A percentile compares a stretch with the other conserved stretches of the same genome.
phyloP scores from a whole-genome alignment of 768 basidiomycete species.

The Boletus sp. region DNA sequence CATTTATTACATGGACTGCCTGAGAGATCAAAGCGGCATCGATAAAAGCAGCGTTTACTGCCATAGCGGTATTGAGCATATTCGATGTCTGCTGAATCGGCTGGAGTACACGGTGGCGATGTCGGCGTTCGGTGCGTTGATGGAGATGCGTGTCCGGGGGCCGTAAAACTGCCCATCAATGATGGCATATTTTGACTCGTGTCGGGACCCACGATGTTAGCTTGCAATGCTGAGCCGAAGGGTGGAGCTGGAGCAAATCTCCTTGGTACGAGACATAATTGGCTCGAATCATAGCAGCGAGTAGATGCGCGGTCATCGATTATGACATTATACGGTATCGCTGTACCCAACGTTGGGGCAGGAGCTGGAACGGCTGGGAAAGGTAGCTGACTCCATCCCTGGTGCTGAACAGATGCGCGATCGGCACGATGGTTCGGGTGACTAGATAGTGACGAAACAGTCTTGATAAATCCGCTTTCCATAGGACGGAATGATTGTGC shows the following conservation, averaged over 20 bases:
- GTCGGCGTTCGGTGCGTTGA: neutral
- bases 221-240: slow-evolving; percentile 1
- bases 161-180: neutral
- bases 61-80: slow-evolving; percentile 20
- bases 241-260: neutral
- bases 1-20: slow-evolving; percentile 26
- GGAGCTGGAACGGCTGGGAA: neutral
- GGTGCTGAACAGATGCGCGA: slow-evolving; percentile 9
- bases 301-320: neutral
- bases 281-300: neutral
- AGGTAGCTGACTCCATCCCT: slow-evolving; percentile 1
- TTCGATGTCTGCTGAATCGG: slow-evolving; percentile 24
- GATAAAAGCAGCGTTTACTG: slow-evolving; percentile 19
- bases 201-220: neutral
- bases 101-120: neutral
- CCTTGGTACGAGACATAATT: neutral
- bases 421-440: slow-evolving; percentile 18
- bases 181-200: slow-evolving; percentile 3
- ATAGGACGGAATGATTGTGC: slow-evolving; percentile 5
- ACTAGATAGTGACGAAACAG: slow-evolving; percentile 1
- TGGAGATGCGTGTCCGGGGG: neutral
- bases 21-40: slow-evolving; percentile 24
- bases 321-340: neutral
- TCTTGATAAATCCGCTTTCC: slow-evolving; percentile 5
- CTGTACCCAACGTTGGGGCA: neutral